Evolutionary conservation across 2,329 filamentous ascomycete genomes (phyloP).

Genomic region (Sporothrix protearum): DNA sequence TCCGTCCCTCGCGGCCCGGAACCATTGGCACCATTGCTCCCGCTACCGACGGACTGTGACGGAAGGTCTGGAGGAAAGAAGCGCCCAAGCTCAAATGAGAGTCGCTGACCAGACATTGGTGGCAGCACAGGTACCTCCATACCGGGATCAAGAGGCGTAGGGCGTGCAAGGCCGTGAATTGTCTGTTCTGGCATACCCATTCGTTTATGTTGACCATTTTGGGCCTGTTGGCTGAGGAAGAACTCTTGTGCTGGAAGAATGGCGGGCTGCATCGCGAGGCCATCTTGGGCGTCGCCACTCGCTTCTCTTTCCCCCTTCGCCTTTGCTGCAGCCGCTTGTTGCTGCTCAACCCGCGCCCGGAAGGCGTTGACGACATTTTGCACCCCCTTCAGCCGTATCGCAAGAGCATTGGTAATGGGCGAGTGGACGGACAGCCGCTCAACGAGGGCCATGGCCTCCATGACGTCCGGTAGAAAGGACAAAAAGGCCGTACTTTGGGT

Average conservation of each 20-base stretch:
- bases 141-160: neutral
- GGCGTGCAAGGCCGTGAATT: neutral
- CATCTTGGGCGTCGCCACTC: neutral
- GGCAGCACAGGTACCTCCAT: neutral
- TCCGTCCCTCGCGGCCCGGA: neutral
- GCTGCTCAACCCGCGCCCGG: neutral
- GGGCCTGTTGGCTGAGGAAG: neutral
- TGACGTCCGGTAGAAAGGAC: neutral
- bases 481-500: neutral
- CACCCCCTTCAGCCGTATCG: neutral
- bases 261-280: neutral
- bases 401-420: neutral
- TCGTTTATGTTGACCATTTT: neutral
- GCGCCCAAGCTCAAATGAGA: neutral
- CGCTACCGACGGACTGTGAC: neutral
- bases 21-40: neutral
- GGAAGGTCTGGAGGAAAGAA: neutral
- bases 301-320: neutral
- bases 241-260: neutral
- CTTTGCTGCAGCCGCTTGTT: neutral
- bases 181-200: neutral
- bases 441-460: constrained; percentile 1
- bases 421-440: neutral
- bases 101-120: constrained; percentile 1
- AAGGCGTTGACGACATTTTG: constrained; percentile 1